Base-by-base conservation (phyloP, 2,329 filamentous ascomycete genomes). In the Colletotrichum liriopes region DNA sequence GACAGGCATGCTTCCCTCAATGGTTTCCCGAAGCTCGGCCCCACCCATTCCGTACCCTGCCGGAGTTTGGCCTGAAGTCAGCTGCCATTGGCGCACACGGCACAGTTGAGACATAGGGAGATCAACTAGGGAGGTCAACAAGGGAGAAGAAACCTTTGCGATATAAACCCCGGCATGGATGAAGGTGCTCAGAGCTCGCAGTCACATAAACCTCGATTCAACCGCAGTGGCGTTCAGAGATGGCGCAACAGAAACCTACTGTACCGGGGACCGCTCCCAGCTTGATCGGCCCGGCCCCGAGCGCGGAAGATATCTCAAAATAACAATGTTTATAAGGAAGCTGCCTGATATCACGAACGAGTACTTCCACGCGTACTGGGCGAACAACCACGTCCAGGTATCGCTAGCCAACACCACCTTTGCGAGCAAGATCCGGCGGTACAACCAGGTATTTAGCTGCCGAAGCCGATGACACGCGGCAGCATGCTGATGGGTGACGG, bases 341-440 rank as follows among this genome's bases (percentile, higher is more conserved):
- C 77, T 77, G 52, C 76, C 77, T 32, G 65, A 77, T 52, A 73
- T 79, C 56, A 76, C 75, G 32, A 76, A 78, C 58, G 78, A 79
- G 16, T 77, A 79, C 58, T 79, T 79, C 65, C 77, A 77, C 47
- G 69, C 75, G 43, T 78, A 79, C 54, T 79, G 78, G 78, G 76
- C 76, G 47, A 75, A 75, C 26, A 77, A 77, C 63, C 77, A 79
- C 56, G 70, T 77, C 5, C 67, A 75, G 23, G 73, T 77, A 1
- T 76, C 75, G 5, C 69, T 79, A 35, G 67, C 71, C 43, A 78
- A 77, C 51, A 70, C 73, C 54, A 76, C 73, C 2, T 79, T 79
- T 45, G 65, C 67, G 43, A 65, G 65, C 58, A 74, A 74, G 45
- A 66, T 74, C 23, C 68, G 69, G n/a, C 60, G 64, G 23, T 75